Evolutionary conservation across 2,329 filamentous ascomycete genomes (phyloP).

Genomic region (Emmonsia crescens): DNA sequence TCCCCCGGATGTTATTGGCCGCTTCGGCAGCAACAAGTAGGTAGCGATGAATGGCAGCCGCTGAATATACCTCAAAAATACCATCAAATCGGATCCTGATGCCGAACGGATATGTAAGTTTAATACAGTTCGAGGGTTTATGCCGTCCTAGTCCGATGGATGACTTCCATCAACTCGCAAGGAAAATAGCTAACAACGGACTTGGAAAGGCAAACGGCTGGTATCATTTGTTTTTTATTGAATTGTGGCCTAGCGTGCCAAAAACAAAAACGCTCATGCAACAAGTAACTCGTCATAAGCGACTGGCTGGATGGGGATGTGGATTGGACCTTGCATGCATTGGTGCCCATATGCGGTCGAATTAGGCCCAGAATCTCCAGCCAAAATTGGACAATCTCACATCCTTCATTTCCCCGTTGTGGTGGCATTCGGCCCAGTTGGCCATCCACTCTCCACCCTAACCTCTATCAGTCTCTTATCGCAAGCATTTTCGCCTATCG

Average conservation of each 20-base stretch:
- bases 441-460: not conserved
- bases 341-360: not conserved
- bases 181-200: not conserved
- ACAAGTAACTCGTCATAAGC: not conserved
- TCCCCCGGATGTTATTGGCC: not conserved
- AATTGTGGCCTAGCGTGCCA: not conserved
- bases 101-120: not conserved
- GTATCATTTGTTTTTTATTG: too few relatives aligned
- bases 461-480: not conserved
- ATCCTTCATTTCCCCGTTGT: not conserved
- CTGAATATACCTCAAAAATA: not conserved
- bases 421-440: not conserved
- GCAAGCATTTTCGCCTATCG: not conserved
- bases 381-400: not conserved
- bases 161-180: not conserved
- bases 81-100: not conserved
- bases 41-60: not conserved
- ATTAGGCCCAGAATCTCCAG: not conserved
- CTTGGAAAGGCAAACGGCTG: not conserved
- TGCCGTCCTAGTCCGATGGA: not conserved
- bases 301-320: not conserved
- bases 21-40: not conserved
- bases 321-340: slow-evolving; percentile 1
- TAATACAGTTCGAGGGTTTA: not conserved
- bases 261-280: not conserved